Base-by-base conservation (phyloP, 1,284 basidiomycete species). In the Apiotrichum laibachii region DNA sequence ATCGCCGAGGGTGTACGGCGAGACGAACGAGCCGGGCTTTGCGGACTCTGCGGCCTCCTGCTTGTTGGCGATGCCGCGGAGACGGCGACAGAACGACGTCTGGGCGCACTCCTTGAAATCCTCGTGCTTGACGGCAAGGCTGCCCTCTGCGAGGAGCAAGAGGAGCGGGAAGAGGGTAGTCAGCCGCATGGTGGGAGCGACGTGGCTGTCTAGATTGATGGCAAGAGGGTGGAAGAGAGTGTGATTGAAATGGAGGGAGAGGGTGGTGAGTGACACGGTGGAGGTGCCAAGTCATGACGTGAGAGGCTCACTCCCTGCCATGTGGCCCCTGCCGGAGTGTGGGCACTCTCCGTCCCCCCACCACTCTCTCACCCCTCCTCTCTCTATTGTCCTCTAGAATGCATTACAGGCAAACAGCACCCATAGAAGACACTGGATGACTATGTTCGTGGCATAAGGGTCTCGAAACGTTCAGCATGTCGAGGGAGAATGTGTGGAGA, bases 91-190 rank as follows among this genome's bases (percentile, higher is more conserved):
- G 80, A 97, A 96, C 16, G 89, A 90, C 0, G 90, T 85, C 76
- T 96, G 90, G 19, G 84, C 83, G 73, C 93, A 96, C 62, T 86
- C 90, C 79, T 95, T 96, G 82, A 93, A 96, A 77, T 96, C 90
- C 60, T 87, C 83, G 43, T 82, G 73, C 68, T 82, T 83, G 58
- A 82, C 80, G 7, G 73, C 78, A 3, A 61, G 31, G 1, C 67
- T 13, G 5, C 21, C 7, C 37, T 50, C 49, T 69, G 13, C 45
- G 49, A 16, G 60, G 16, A 22, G 57, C 57, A 57, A 31, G 34
- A 60, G 26, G 33, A 63, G 57, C 34, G 55, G 34, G 40, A 53
- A 12, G 13, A 57, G 42, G 11, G 57, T 42, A 2, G 45, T 44
- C 50, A 60, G 48, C 53, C 53, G 51, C 59, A 60, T 63, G 54